Evolutionary conservation across 495 filamentous ascomycete genomes (phyloP), one percentile per base, ranked within the genome.

Genomic region (Chaetomidium leptoderma): DNA sequence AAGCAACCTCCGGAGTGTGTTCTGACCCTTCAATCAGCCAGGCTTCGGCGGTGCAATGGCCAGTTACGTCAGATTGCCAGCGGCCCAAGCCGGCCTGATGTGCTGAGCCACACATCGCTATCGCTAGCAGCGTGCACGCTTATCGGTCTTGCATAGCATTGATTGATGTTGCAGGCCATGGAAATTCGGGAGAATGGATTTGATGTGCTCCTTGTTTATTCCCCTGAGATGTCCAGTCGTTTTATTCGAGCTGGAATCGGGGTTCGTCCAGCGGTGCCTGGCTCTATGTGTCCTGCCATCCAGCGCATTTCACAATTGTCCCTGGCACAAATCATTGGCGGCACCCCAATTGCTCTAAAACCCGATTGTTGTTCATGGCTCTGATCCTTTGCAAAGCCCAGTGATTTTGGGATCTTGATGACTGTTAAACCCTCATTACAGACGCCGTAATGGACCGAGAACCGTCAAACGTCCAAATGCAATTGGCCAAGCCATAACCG

Each of bases 391-490:
- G 65, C 47, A 63, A 68, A 71, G 62, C 65, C 69, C 56, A 55
- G 62, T 58, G 63, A 64, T 73, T 72, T 63, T 67, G 64, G 66
- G 51, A 64, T 73, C 71, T 71, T 75, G 74, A 75, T 78, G 76
- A 78, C 75, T 77, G 70, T n/a, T 77, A 77, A 78, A 78, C 74
- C 77, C 76, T 78, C 70, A 80, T 77, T 78, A 80, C 77, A 78
- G 77, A 80, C 77, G 77, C 77, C 77, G 76, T 71, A 76, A 76
- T 80, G 75, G 76, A 76, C 77, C 76, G 72, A 74, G 74, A 78
- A 76, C 70, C 74, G 62, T 78, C 69, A 73, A 78, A 78, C 74
- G 74, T 78, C 76, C 75, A 77, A 76, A 80, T 80, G 77, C 77
- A 80, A 78, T 69, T 76, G 74, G 75, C 75, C 72, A 71, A 78